Base-by-base conservation (phyloP, 2,329 filamentous ascomycete genomes). In the Penicillium sp. region DNA sequence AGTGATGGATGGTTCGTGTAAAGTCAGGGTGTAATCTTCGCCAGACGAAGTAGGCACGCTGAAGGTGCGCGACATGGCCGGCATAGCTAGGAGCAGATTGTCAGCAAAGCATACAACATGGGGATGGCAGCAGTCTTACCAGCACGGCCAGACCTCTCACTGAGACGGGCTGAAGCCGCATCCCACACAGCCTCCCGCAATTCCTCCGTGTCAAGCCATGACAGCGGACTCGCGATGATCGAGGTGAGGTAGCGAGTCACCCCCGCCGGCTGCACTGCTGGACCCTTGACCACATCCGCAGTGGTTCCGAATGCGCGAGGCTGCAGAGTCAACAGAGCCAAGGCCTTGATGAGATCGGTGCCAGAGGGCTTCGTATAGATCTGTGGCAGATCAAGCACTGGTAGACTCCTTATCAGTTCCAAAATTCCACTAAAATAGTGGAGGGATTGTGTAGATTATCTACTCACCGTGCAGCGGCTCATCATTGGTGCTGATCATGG, bases 1-100 rank as follows among this genome's bases (percentile, higher is more conserved):
- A 0, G 89, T 95, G 48, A 97, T 76, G 0, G 90, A 84, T 1
- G 93, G 93, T 66, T 98, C 93, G 49, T 89, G 81, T 33, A 98
- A 82, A 31, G 80, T 78, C 44, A 98, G 75, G 40, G 84, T 78
- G 58, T 90, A 78, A 1, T 74, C 68, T 25, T 65, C 63, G 29
- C 64, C 66, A 9, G 69, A 67, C 12, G 71, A 63, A 24, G 63
- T 65, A 24, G 81, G 78, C 37, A 88, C 81, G 6, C 61, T 69
- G 66, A 88, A 87, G 9, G 72, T 74, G 37, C 85, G 77, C 40
- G 77, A 80, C 58, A 87, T 77, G 25, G 81, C 77, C 23, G 81
- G 79, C 80, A 85, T 85, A 33, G 81, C 84, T 71, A 44, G 35
- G 32, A 35, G 46, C 27, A 42, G 37, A 31, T 20, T 50, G 46